Evolutionary conservation across 2,329 filamentous ascomycete species (phyloP).

Genomic region (Aspergillus melleus): DNA sequence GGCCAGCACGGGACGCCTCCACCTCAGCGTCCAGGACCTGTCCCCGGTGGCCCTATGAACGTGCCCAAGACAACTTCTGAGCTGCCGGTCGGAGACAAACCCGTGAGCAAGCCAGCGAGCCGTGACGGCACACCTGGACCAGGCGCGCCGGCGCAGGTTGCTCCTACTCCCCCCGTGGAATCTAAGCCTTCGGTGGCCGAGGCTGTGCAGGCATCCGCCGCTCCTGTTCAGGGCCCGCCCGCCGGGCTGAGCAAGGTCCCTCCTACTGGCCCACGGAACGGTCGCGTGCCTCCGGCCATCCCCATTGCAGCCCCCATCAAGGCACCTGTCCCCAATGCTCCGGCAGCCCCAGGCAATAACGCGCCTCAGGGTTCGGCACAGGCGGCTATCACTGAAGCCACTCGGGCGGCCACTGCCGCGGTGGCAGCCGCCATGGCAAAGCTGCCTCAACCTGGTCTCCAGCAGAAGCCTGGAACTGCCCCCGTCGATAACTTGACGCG

Average conservation of each 20-base stretch:
- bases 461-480: conserved; percentile 34
- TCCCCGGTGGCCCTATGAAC: conserved; percentile 26
- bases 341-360: conserved; percentile 27
- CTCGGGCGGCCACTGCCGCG: conserved; percentile 50
- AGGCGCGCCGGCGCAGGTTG: conserved; percentile 28
- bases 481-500: conserved; percentile 46
- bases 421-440: conserved; percentile 55
- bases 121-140: conserved; percentile 36
- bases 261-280: conserved; percentile 39
- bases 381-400: conserved; percentile 48
- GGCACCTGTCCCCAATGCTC: conserved; percentile 32
- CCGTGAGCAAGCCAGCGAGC: conserved; percentile 35
- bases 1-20: conserved; percentile 42
- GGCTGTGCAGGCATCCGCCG: conserved; percentile 32
- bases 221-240: conserved; percentile 23
- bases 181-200: conserved; percentile 41
- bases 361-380: conserved; percentile 32
- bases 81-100: conserved; percentile 43
- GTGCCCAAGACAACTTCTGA: conserved; percentile 43
- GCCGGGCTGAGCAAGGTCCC: conserved; percentile 23
- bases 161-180: conserved; percentile 39
- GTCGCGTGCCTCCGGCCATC: conserved; percentile 47
- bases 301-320: conserved; percentile 43
- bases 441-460: conserved; percentile 40
- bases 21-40: conserved; percentile 37